Percentiles rank a stretch among this genome's conserved stretches.
Evolutionary conservation across 176 grass and related monocot species (phyloP).

Genomic region (Musa schizocarpa): DNA sequence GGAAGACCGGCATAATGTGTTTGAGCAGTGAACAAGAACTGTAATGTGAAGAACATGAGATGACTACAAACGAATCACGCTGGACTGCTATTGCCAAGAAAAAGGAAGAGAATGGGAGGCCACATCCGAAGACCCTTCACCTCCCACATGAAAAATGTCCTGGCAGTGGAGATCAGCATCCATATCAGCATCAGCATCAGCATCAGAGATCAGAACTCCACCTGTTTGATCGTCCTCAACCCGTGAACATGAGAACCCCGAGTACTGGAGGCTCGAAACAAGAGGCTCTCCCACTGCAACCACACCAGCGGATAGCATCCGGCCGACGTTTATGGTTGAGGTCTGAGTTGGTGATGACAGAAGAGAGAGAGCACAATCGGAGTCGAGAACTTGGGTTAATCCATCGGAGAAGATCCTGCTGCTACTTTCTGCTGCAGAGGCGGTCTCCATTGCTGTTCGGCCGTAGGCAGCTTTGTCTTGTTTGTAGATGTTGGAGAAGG

Average conservation of each 20-base stretch:
- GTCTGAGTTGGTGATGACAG: constrained; percentile 55
- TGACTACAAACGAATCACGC: no score
- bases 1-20: no score
- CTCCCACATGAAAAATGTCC: constrained; percentile 5
- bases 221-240: background rate
- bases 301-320: background rate
- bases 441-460: background rate
- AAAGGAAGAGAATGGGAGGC: constrained; percentile 14
- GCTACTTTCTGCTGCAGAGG: background rate
- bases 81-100: background rate
- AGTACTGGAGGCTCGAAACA: background rate
- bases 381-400: constrained; percentile 27
- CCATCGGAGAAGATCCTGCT: background rate
- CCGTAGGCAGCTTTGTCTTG: background rate
- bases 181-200: constrained; percentile 2
- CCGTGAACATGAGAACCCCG: constrained; percentile 5
- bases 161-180: constrained; percentile 2
- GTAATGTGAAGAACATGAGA: no score
- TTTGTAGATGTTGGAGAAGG: constrained; percentile 29
- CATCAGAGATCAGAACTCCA: constrained; percentile 13
- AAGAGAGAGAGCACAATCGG: constrained; percentile 92
- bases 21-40: no score
- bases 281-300: constrained; percentile 3
- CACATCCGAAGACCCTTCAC: background rate
- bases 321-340: background rate